These are phyloP conservation scores for Rhizophora mangle DNA, from an alignment of 345 rosid genomes.

Conservation along the genomic window DNA sequence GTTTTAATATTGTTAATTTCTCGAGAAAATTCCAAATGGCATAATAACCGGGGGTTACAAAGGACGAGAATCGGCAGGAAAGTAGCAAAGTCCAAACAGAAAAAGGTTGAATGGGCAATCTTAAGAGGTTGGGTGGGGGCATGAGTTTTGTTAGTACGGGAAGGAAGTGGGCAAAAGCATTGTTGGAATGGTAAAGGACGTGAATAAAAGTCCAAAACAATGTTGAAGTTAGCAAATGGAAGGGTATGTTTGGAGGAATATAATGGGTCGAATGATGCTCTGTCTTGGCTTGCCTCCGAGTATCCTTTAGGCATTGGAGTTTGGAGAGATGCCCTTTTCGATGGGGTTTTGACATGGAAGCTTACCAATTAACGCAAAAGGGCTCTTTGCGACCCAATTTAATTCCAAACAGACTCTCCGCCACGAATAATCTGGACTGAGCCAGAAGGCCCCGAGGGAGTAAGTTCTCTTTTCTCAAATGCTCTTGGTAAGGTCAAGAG, in stretches of 20 bases:
- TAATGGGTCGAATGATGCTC: conserved; percentile 33
- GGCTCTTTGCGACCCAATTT: too few species aligned
- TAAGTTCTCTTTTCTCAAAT: too few species aligned
- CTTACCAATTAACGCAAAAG: too few species aligned
- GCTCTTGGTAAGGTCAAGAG: too few species aligned
- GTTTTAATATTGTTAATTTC: conserved; percentile 28
- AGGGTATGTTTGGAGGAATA: conserved; percentile 77
- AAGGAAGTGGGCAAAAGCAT: conserved; percentile 35
- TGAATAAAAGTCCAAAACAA: conserved; percentile 50
- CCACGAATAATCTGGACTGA: too few species aligned
- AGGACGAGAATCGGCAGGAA: conserved; percentile 52
- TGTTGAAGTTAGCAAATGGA: conserved; percentile 68
- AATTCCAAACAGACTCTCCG: too few species aligned
- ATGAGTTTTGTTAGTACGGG: conserved; percentile 37
- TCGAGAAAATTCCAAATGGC: conserved; percentile 42
- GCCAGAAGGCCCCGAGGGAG: too few species aligned
- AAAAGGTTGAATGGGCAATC: conserved; percentile 51
- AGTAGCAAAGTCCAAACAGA: conserved; percentile 56
- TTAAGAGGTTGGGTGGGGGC: conserved; percentile 28
- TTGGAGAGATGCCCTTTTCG: neutral
- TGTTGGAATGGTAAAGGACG: conserved; percentile 39
- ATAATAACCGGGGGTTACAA: neutral
- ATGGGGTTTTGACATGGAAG: neutral
- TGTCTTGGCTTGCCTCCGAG: conserved; percentile 13
- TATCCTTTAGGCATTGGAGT: conserved; percentile 1